Percentiles rank a stretch among this genome's conserved stretches.
Conservation (phyloP, 495 filamentous ascomycete genomes). For the Cercophora newfieldiana region DNA sequence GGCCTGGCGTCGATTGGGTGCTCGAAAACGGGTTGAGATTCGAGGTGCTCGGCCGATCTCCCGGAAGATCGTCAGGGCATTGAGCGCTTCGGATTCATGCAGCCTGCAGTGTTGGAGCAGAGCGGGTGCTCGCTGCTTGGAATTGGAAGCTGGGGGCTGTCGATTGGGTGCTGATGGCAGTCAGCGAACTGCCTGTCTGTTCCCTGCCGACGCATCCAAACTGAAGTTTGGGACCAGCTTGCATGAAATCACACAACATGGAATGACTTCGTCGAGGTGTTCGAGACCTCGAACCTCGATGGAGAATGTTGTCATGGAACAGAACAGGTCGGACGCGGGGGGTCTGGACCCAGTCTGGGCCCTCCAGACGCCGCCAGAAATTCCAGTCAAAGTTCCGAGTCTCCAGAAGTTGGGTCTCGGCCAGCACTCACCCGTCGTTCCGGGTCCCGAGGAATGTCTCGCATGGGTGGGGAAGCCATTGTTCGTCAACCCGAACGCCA, state of each 20-base stretch:
- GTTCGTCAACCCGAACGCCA: not conserved
- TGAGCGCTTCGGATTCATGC: not conserved
- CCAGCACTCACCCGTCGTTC: not conserved
- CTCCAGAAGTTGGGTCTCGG: not conserved
- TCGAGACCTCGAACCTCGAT: not conserved
- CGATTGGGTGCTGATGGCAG: not conserved
- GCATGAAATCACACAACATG: not conserved
- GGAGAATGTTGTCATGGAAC: not conserved
- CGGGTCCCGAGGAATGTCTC: not conserved
- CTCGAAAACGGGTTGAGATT: constrained; percentile 13
- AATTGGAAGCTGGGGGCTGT: too few relatives aligned
- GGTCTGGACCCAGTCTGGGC: not conserved
- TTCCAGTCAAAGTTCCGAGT: not conserved
- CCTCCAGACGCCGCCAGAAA: not conserved
- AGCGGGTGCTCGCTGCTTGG: not conserved
- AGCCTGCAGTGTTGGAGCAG: not conserved
- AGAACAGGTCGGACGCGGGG: not conserved
- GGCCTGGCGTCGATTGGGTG: not conserved
- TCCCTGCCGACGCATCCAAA: not conserved
- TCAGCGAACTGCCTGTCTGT: not conserved
- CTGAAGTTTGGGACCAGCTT: not conserved
- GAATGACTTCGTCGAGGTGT: not conserved
- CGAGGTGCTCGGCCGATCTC: constrained; percentile 10
- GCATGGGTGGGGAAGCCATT: not conserved
- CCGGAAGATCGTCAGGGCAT: constrained; percentile 15